phyloP scores from a whole-genome alignment of 1,139 yeast genomes.

The Kodamaea anthophila region DNA sequence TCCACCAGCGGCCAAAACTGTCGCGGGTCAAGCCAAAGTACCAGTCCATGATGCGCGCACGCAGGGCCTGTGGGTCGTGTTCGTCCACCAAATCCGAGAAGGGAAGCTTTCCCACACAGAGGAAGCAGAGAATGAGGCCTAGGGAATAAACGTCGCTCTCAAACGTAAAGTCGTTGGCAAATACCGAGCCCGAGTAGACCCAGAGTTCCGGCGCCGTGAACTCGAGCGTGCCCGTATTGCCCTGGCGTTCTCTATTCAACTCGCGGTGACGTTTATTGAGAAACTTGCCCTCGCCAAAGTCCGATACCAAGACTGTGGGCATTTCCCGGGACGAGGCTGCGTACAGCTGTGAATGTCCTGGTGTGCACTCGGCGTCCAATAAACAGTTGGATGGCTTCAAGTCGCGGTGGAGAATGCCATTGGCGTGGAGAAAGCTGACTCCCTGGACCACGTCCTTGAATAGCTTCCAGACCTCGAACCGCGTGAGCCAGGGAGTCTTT shows the following conservation, averaged over 20 bases:
- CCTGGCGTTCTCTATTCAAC: constrained; percentile 24
- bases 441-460: constrained; percentile 66
- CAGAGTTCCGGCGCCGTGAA: constrained; percentile 83
- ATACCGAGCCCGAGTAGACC: constrained; percentile 21
- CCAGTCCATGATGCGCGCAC: constrained; percentile 28
- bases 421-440: constrained; percentile 61
- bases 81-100: constrained; percentile 32
- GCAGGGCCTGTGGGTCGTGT: constrained; percentile 26
- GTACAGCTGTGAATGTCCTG: constrained; percentile 5
- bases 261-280: constrained; percentile 39
- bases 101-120: constrained; percentile 69
- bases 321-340: too few species aligned
- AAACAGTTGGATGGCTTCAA: constrained; percentile 85
- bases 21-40: constrained; percentile 17
- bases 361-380: constrained; percentile 27
- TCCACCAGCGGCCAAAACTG: constrained; percentile 25
- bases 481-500: constrained; percentile 23
- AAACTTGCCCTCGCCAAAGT: constrained; percentile 84
- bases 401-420: constrained; percentile 79
- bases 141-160: constrained; percentile 76
- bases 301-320: constrained; percentile 74
- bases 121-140: constrained; percentile 72
- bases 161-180: constrained; percentile 51
- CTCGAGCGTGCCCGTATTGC: constrained; percentile 82
- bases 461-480: constrained; percentile 50